Evolutionary conservation across 2,329 filamentous ascomycete genomes (phyloP).

Genomic region (Aureobasidium sp.): DNA sequence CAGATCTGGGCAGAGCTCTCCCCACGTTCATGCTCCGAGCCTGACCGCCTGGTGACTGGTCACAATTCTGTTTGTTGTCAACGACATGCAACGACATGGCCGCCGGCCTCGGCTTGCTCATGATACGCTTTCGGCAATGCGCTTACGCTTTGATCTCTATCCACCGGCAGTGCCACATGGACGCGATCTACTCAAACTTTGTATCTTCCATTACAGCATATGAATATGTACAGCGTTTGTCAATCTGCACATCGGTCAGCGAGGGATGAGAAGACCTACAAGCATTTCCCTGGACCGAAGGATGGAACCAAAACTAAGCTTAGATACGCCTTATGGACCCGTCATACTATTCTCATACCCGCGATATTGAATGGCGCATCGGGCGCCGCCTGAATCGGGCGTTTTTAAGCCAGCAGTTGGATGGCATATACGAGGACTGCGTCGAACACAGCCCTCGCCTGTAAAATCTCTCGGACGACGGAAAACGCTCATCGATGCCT

Average conservation of each 20-base stretch:
- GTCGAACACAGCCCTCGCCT: not conserved
- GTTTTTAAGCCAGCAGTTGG: not conserved
- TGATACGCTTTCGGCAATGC: not conserved
- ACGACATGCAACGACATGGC: not conserved
- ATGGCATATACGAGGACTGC: not conserved
- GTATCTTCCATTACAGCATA: not conserved
- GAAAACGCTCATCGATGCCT: not conserved
- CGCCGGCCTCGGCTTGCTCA: not conserved
- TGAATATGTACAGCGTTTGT: not conserved
- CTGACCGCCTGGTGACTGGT: slow-evolving; percentile 1
- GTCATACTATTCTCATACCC: not conserved
- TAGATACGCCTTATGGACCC: not conserved
- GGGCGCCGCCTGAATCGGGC: not conserved
- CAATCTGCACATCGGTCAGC: not conserved
- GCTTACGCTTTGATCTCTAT: slow-evolving; percentile 7
- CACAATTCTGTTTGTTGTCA: slow-evolving; percentile 1
- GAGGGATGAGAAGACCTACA: not conserved
- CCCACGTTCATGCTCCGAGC: not conserved
- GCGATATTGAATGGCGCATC: slow-evolving; percentile 1
- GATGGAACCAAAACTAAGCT: not conserved
- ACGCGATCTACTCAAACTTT: not conserved
- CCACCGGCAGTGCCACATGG: slow-evolving; percentile 2
- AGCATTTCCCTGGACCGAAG: not conserved
- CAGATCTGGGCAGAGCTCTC: not conserved
- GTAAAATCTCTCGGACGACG: not conserved